phyloP scores from a whole-genome alignment of 164 flowering plant genomes.

The Magnolia kwangsiensis region DNA sequence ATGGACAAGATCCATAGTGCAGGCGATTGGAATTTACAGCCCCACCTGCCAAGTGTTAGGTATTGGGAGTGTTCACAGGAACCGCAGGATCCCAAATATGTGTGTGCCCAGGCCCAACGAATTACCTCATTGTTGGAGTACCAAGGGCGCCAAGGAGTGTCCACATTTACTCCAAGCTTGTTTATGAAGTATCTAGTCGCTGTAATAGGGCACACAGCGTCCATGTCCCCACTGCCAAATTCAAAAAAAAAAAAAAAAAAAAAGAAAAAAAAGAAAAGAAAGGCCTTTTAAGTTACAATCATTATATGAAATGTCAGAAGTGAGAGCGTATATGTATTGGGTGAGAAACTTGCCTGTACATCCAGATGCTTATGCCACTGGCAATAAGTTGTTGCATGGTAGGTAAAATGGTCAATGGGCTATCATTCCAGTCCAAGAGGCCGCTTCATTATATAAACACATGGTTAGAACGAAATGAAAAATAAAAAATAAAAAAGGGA shows the following conservation, averaged over 20 bases:
- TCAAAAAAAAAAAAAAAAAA: not conserved
- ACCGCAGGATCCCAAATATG: not conserved
- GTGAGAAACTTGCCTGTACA: slow-evolving; percentile 31
- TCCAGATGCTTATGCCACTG: slow-evolving; percentile 30
- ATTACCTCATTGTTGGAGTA: slow-evolving; percentile 24
- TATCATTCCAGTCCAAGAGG: slow-evolving; percentile 13
- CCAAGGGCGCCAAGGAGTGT: slow-evolving; percentile 37
- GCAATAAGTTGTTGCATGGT: slow-evolving; percentile 23
- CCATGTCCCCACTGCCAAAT: slow-evolving; percentile 31
- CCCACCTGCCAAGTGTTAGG: not conserved
- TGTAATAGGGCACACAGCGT: slow-evolving; percentile 29
- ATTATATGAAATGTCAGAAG: not conserved
- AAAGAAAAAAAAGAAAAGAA: not conserved
- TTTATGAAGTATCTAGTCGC: slow-evolving; percentile 23
- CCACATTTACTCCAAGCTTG: slow-evolving; percentile 15
- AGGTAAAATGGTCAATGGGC: slow-evolving; percentile 28
- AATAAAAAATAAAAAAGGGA: no score
- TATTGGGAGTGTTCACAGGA: not conserved
- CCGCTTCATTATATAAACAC: not conserved
- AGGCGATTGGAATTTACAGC: no score
- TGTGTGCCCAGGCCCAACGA: not conserved
- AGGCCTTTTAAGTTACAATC: not conserved
- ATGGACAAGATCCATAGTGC: no score
- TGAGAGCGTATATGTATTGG: not conserved
- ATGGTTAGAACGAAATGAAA: not conserved